A percentile compares a stretch with the other conserved stretches of the same genome.
Evolutionary conservation across 176 grass and related monocot species (phyloP).

Genomic region (Juncus inflexus): DNA sequence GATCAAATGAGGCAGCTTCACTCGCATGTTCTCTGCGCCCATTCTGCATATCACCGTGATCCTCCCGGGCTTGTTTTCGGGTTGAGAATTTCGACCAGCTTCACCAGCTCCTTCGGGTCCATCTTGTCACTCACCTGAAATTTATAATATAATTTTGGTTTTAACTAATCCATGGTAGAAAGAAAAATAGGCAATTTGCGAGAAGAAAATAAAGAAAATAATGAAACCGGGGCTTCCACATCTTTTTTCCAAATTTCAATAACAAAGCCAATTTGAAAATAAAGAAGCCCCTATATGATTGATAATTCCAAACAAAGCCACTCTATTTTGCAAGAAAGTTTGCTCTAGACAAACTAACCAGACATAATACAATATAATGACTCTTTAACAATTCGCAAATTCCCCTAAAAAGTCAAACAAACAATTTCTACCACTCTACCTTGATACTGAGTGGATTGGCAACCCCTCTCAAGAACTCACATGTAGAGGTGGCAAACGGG

Average conservation of each 20-base stretch:
- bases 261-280: no score
- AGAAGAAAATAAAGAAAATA: no score
- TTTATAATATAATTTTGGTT: slow-evolving; percentile 22
- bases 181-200: not conserved
- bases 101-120: slow-evolving; percentile 80
- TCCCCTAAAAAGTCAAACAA: no score
- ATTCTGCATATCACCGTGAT: slow-evolving; percentile 79
- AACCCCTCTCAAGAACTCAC: slow-evolving; percentile 76
- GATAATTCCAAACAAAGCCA: no score
- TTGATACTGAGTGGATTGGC: slow-evolving; percentile 90
- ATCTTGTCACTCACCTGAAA: slow-evolving; percentile 66
- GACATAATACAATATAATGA: not conserved
- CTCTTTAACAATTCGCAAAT: not conserved
- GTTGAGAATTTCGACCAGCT: slow-evolving; percentile 85
- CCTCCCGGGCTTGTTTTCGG: slow-evolving; percentile 74
- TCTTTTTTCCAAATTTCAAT: no score
- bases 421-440: slow-evolving; percentile 33
- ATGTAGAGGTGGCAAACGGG: no score
- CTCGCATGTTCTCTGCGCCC: slow-evolving; percentile 94
- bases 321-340: not conserved
- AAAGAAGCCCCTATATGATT: no score
- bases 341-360: not conserved
- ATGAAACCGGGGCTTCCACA: no score
- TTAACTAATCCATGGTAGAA: not conserved
- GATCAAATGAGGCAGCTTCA: slow-evolving; percentile 84